These are phyloP conservation scores for Fusarium sp. DNA, from an alignment of 2,329 filamentous ascomycete genomes.

Conservation along the genomic window DNA sequence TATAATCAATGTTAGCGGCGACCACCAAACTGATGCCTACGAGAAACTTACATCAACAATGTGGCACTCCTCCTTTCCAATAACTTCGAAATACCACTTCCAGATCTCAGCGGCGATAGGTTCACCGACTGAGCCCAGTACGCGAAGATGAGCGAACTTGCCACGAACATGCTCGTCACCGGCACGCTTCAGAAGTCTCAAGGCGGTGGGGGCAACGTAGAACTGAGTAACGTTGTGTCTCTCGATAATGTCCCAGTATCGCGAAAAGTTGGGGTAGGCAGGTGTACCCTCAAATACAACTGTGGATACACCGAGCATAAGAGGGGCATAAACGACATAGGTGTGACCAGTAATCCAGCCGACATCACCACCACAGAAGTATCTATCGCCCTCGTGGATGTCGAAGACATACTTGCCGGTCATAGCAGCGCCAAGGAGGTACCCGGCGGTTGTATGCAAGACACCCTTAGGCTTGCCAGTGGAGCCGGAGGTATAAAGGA, in stretches of 20 bases:
- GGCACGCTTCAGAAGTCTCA: conserved; percentile 93
- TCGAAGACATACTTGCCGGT: conserved; percentile 99
- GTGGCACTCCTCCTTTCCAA: conserved; percentile 93
- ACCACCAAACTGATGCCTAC: background rate
- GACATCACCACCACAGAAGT: conserved; percentile 98
- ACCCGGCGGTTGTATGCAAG: conserved; percentile 96
- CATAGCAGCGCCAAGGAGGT: conserved; percentile 90
- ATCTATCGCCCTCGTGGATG: conserved; percentile 91
- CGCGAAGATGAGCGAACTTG: conserved; percentile 87
- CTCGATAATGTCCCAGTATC: conserved; percentile 98
- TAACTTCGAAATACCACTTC: conserved; percentile 99
- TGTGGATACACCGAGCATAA: conserved; percentile 91
- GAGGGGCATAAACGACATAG: conserved; percentile 95
- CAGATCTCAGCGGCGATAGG: conserved; percentile 98
- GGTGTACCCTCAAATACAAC: conserved; percentile 99
- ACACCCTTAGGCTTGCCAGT: conserved; percentile 99
- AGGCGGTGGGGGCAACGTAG: conserved; percentile 95
- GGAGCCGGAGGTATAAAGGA: conserved; percentile 97
- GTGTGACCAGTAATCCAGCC: conserved; percentile 99
- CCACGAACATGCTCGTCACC: conserved; percentile 92
- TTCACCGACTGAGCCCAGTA: conserved; percentile 95
- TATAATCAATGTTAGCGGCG: conserved; percentile 54
- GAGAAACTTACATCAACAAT: conserved; percentile 84
- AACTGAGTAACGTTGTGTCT: conserved; percentile 97
- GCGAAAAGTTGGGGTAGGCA: conserved; percentile 96